phyloP scores from a whole-genome alignment of 768 basidiomycete species.

The Suillus subalutaceus region DNA sequence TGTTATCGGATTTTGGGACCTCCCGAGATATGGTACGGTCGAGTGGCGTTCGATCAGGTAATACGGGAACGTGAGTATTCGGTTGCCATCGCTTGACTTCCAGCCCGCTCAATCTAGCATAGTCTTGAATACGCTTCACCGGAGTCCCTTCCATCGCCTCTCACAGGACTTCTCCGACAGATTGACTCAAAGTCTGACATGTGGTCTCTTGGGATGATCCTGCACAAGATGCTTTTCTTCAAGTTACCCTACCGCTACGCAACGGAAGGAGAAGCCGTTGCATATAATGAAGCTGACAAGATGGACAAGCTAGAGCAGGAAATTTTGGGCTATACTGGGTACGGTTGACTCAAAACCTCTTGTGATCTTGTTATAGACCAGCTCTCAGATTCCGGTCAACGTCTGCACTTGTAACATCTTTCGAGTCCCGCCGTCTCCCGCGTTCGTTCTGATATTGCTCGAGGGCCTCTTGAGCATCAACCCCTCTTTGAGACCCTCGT shows the following conservation, averaged over 20 bases:
- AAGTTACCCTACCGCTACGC: constrained; percentile 82
- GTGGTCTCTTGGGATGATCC: constrained; percentile 97
- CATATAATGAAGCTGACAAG: constrained; percentile 58
- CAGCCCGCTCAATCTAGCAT: background rate
- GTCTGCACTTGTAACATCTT: constrained; percentile 51
- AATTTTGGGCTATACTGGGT: constrained; percentile 78
- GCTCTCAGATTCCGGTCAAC: constrained; percentile 54
- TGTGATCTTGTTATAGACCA: constrained; percentile 9
- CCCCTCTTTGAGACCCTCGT: constrained; percentile 66
- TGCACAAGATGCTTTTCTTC: constrained; percentile 93
- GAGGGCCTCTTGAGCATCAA: constrained; percentile 68
- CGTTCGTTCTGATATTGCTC: constrained; percentile 69
- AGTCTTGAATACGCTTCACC: constrained; percentile 90
- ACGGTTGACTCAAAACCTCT: constrained; percentile 18
- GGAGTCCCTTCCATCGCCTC: constrained; percentile 75
- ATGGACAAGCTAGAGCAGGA: constrained; percentile 73
- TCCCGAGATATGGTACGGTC: constrained; percentile 87
- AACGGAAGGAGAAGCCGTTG: constrained; percentile 56
- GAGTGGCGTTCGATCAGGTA: constrained; percentile 75
- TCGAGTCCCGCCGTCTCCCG: constrained; percentile 75
- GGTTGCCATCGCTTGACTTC: constrained; percentile 1
- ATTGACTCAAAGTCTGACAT: constrained; percentile 91
- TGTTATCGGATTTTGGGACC: constrained; percentile 96
- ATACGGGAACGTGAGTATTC: constrained; percentile 85
- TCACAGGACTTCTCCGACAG: constrained; percentile 65